These are phyloP conservation scores for Phytophthora vignae DNA, from an alignment of 352 stramenopile genomes.

Conservation along the genomic window DNA sequence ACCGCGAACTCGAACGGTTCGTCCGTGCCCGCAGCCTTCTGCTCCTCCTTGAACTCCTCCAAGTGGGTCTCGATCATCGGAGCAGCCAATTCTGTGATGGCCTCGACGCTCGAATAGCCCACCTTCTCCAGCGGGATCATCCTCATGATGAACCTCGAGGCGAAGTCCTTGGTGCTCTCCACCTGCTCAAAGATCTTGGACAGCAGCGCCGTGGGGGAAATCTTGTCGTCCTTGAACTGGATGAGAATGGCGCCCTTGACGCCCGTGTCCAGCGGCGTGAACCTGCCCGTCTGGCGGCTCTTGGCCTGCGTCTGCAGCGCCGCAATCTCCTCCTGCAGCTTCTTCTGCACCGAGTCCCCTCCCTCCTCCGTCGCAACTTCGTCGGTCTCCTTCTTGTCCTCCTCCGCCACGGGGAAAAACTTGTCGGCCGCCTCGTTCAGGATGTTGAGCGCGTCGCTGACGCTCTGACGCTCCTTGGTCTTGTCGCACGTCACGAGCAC, in stretches of 20 bases:
- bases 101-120: conserved; percentile 66
- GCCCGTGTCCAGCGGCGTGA: conserved; percentile 75
- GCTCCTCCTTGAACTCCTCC: conserved; percentile 38
- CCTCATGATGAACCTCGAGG: conserved; percentile 77
- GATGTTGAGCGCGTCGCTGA: conserved; percentile 76
- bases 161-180: conserved; percentile 68
- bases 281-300: conserved; percentile 68
- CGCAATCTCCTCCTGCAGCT: conserved; percentile 74
- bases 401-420: conserved; percentile 50
- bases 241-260: conserved; percentile 80
- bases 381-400: conserved; percentile 27
- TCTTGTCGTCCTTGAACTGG: conserved; percentile 58
- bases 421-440: conserved; percentile 79
- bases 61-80: conserved; percentile 66
- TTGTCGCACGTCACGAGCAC: conserved; percentile 82
- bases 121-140: conserved; percentile 81
- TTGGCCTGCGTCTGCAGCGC: conserved; percentile 66
- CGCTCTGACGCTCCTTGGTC: conserved; percentile 78
- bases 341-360: conserved; percentile 63
- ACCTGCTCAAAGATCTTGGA: conserved; percentile 72
- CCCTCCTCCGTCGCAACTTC: conserved; percentile 22
- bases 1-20: conserved; percentile 56
- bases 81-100: conserved; percentile 60
- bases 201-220: conserved; percentile 60
- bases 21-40: conserved; percentile 30